Conservation (phyloP, 176 grass and related monocot genomes). For the Oryza glumipatula region DNA sequence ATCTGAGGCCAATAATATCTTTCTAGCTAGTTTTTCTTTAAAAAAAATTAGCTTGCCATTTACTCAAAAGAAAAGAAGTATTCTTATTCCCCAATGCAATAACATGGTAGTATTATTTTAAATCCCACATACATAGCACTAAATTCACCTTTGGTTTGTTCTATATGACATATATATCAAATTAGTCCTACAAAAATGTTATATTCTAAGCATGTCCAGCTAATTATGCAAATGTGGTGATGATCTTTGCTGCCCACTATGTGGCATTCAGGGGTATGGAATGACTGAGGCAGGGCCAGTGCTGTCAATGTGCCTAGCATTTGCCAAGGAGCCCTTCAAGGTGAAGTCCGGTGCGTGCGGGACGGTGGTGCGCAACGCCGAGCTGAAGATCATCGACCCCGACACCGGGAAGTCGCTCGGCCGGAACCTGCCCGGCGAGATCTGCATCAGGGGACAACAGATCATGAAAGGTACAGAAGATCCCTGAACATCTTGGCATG, state of each 20-base stretch:
- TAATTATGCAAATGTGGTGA: not conserved
- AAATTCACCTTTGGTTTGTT: not conserved
- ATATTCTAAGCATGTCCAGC: not conserved
- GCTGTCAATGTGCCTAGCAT: conserved; percentile 73
- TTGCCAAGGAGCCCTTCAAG: conserved; percentile 70
- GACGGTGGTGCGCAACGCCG: conserved; percentile 76
- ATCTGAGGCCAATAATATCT: not conserved
- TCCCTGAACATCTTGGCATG: not conserved
- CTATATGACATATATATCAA: not conserved
- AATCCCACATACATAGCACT: not conserved
- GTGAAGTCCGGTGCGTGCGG: conserved; percentile 73
- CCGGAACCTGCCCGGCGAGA: conserved; percentile 58
- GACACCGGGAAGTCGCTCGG: conserved; percentile 56
- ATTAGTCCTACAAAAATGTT: not conserved
- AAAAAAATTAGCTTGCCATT: not conserved
- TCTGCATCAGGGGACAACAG: conserved; percentile 73
- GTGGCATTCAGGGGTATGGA: conserved; percentile 63
- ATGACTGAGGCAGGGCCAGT: conserved; percentile 87
- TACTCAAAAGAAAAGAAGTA: not conserved
- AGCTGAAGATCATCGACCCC: conserved; percentile 68
- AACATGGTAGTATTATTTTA: not conserved
- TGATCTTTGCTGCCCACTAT: not conserved
- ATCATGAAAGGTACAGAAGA: conserved; percentile 76
- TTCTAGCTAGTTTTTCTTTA: not conserved
- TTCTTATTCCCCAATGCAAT: not conserved